Conservation (phyloP, 805 yeast genomes). For the Cephaloascus fragrans region DNA sequence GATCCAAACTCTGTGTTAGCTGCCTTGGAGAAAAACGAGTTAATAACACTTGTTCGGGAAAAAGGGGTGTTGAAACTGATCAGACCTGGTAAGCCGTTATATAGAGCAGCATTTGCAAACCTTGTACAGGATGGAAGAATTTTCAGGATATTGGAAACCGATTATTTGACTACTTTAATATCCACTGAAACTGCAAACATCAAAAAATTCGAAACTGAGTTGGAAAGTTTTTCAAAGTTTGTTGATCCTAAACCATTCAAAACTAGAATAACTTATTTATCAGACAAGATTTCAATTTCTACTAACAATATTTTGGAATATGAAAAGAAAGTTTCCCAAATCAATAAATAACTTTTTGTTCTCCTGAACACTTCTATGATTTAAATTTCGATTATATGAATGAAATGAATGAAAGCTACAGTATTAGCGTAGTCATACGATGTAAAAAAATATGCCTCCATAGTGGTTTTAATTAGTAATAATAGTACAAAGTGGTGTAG, state of each 20-base stretch:
- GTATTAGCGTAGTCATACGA: no score
- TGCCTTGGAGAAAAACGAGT: conserved; percentile 70
- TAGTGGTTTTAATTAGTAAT: no score
- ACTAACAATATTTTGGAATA: conserved; percentile 23
- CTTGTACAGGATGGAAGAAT: conserved; percentile 49
- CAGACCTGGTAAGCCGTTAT: conserved; percentile 78
- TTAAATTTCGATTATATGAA: no score
- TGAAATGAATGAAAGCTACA: no score
- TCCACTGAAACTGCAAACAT: conserved; percentile 55
- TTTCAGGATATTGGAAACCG: conserved; percentile 53
- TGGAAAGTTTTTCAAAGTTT: conserved; percentile 44
- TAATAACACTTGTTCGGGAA: conserved; percentile 62
- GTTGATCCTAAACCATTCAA: conserved; percentile 45
- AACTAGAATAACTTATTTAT: conserved; percentile 55
- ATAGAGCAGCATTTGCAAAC: conserved; percentile 64
- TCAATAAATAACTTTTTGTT: background rate
- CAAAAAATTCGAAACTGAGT: conserved; percentile 58
- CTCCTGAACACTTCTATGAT: no score
- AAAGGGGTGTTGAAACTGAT: conserved; percentile 66
- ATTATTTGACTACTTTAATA: conserved; percentile 45
- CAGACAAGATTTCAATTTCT: conserved; percentile 54
- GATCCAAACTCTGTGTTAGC: conserved; percentile 46
- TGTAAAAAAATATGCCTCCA: no score
- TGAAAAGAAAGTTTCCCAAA: background rate
- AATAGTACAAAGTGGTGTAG: no score